Percentiles rank a stretch among this genome's conserved stretches.
Conservation (phyloP, 177 flowering plant genomes). For the Telopea speciosissima region DNA sequence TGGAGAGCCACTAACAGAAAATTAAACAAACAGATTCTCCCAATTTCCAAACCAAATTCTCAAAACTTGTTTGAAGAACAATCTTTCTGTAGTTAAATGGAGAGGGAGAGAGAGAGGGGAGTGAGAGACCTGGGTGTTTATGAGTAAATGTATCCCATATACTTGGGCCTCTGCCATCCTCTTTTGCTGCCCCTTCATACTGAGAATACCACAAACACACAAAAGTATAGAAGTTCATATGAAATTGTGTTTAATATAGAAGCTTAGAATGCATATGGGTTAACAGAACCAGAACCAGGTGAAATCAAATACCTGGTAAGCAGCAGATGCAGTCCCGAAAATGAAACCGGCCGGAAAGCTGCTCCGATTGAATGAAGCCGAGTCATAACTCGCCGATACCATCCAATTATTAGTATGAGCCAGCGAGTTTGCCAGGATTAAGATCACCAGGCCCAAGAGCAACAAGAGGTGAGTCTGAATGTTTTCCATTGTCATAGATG, state of each 20-base stretch:
- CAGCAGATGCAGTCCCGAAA: constrained; percentile 24
- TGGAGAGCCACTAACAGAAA: too few relatives aligned
- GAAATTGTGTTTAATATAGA: too few relatives aligned
- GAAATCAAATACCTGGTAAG: constrained; percentile 24
- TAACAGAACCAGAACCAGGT: background rate
- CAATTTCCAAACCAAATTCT: too few relatives aligned
- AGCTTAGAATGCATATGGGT: background rate
- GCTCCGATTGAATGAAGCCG: constrained; percentile 8
- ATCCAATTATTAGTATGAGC: background rate
- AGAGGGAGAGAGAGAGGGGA: constrained; percentile 5
- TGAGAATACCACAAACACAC: constrained; percentile 2
- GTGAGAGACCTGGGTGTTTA: constrained; percentile 19
- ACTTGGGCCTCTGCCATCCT: constrained; percentile 31
- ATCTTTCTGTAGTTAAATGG: too few relatives aligned
- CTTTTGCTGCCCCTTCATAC: constrained; percentile 31
- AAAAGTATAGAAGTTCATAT: background rate
- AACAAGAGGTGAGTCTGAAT: background rate
- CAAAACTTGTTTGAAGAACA: too few relatives aligned
- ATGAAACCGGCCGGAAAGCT: constrained; percentile 22
- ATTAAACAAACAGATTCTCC: too few relatives aligned
- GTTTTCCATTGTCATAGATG: too few relatives aligned
- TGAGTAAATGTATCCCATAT: constrained; percentile 31
- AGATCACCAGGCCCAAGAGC: background rate
- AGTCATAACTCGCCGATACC: background rate
- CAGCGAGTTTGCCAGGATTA: constrained; percentile 1